phyloP scores from a whole-genome alignment of 805 yeast species.

The Cyberlindnera meyerae region DNA sequence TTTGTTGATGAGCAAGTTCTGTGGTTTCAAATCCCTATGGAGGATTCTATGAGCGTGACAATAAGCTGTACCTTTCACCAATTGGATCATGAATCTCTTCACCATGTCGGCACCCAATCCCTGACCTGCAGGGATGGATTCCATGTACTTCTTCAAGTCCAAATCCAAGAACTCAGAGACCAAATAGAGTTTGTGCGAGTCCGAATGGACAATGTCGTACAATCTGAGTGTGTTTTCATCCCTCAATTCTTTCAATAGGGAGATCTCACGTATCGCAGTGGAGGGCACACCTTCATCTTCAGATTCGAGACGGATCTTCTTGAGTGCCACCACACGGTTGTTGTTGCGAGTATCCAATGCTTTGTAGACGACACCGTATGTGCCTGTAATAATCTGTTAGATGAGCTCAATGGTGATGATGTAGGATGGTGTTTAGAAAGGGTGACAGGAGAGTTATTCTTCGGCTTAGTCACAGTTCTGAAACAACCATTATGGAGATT shows the following conservation, averaged over 20 bases:
- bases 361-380: constrained; percentile 97
- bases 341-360: constrained; percentile 86
- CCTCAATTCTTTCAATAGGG: constrained; percentile 85
- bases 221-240: constrained; percentile 91
- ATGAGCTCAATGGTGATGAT: too few relatives aligned
- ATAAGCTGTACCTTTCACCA: constrained; percentile 84
- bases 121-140: constrained; percentile 83
- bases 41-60: constrained; percentile 93
- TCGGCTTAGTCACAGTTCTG: too few relatives aligned
- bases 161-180: constrained; percentile 92
- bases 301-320: constrained; percentile 90
- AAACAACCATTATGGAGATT: too few relatives aligned
- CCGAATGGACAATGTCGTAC: constrained; percentile 93
- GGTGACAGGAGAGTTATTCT: too few relatives aligned
- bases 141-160: constrained; percentile 96
- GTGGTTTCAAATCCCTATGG: constrained; percentile 96
- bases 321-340: constrained; percentile 91
- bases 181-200: constrained; percentile 83
- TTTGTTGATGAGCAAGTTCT: constrained; percentile 87
- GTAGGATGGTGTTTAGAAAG: too few relatives aligned
- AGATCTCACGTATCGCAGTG: constrained; percentile 95
- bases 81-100: constrained; percentile 87
- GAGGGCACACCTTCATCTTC: constrained; percentile 99
- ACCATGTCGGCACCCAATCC: constrained; percentile 88
- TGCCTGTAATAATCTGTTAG: constrained; percentile 33